These are phyloP conservation scores for Tolypocladium tropicale DNA, from an alignment of 2,329 filamentous ascomycete genomes.

Conservation along the genomic window DNA sequence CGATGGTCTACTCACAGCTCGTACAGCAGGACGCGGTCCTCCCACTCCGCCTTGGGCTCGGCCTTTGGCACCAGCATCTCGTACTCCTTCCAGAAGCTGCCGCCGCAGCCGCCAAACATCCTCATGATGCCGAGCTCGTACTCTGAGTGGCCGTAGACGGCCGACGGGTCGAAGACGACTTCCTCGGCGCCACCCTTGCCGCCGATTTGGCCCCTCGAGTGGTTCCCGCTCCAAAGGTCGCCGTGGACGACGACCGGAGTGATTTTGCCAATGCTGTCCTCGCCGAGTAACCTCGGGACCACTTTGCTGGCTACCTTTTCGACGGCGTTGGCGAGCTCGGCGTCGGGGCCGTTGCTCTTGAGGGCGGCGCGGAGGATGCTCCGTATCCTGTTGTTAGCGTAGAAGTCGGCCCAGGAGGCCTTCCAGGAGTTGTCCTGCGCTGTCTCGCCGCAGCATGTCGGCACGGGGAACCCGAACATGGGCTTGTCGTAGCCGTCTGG, in stretches of 20 bases:
- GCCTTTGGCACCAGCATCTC: slow-evolving; percentile 64
- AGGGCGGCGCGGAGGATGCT: slow-evolving; percentile 50
- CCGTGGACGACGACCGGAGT: slow-evolving; percentile 79
- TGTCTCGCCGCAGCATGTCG: slow-evolving; percentile 81
- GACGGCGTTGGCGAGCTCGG: slow-evolving; percentile 50
- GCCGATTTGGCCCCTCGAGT: slow-evolving; percentile 54
- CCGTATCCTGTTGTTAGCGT: slow-evolving; percentile 63
- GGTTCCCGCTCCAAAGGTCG: slow-evolving; percentile 89
- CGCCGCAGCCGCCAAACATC: slow-evolving; percentile 87
- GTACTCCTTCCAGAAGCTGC: slow-evolving; percentile 67
- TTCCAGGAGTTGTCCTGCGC: slow-evolving; percentile 69
- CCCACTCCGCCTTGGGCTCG: slow-evolving; percentile 72
- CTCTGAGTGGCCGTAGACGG: slow-evolving; percentile 78
- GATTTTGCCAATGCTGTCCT: slow-evolving; percentile 53
- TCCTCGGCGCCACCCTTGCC: slow-evolving; percentile 49
- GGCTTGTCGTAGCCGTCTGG: slow-evolving; percentile 47
- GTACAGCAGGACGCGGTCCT: slow-evolving; percentile 73
- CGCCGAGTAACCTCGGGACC: slow-evolving; percentile 66
- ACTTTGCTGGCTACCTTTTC: slow-evolving; percentile 53
- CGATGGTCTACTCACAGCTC: slow-evolving; percentile 52
- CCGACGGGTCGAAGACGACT: slow-evolving; percentile 72
- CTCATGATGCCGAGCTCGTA: slow-evolving; percentile 90
- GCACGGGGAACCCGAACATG: slow-evolving; percentile 73
- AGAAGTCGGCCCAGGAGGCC: slow-evolving; percentile 75
- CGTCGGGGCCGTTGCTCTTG: slow-evolving; percentile 52